Evolutionary conservation across 2,329 filamentous ascomycete species (phyloP).

Genomic region (Fusarium sp.): DNA sequence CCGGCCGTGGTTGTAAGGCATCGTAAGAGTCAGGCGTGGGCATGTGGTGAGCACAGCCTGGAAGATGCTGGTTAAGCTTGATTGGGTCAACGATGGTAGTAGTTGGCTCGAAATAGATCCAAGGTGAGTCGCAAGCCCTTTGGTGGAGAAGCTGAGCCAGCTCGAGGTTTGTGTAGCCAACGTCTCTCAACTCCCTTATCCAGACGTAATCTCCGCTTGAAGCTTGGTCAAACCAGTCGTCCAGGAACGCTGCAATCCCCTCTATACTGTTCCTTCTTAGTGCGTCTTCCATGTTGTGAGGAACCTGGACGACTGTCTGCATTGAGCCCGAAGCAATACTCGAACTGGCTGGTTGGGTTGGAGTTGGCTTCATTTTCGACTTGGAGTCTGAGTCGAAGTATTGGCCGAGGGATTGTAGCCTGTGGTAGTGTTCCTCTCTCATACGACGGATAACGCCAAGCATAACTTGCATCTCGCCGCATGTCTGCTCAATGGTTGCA

Average conservation of each 20-base stretch:
- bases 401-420: conserved; percentile 54
- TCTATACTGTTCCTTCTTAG: not conserved
- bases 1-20: too few species aligned
- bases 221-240: not conserved
- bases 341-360: too few species aligned
- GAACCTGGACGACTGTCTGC: too few species aligned
- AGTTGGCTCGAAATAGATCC: not conserved
- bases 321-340: too few species aligned
- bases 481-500: conserved; percentile 80
- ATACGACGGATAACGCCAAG: conserved; percentile 70
- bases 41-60: not conserved
- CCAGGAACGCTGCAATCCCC: too few species aligned
- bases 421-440: conserved; percentile 57
- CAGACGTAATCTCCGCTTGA: not conserved
- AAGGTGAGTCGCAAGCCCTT: not conserved
- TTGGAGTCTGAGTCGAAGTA: too few species aligned
- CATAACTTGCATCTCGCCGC: conserved; percentile 78
- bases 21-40: too few species aligned
- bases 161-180: not conserved
- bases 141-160: not conserved
- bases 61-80: not conserved
- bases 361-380: too few species aligned
- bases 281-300: not conserved
- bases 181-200: not conserved
- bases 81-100: too few species aligned